phyloP scores from a whole-genome alignment of 1,284 basidiomycete species.

The Inonotus obliquus region DNA sequence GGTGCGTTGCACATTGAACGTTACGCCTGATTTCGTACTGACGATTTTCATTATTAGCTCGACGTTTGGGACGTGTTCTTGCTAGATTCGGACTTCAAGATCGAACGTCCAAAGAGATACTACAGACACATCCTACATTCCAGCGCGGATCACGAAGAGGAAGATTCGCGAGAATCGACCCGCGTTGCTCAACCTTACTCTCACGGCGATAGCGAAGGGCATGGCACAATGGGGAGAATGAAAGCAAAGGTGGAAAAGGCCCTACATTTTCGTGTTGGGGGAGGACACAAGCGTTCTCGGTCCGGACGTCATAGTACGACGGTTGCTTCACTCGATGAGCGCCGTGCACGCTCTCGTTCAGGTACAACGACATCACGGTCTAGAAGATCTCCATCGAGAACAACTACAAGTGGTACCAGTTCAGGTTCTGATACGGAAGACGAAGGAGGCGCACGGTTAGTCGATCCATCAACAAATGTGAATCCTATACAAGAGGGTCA shows the following conservation, averaged over 20 bases:
- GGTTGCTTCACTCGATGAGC: slow-evolving; percentile 5
- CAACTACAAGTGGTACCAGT: slow-evolving; percentile 17
- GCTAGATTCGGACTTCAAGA: slow-evolving; percentile 85
- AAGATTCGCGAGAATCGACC: slow-evolving; percentile 10
- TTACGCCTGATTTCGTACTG: slow-evolving; percentile 1
- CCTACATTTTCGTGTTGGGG: slow-evolving; percentile 8
- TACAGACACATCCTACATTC: slow-evolving; percentile 66
- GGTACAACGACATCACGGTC: slow-evolving; percentile 26
- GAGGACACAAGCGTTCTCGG: neutral
- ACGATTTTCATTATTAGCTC: slow-evolving; percentile 38
- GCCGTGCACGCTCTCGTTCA: slow-evolving; percentile 6
- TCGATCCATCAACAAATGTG: slow-evolving; percentile 71
- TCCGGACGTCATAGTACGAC: slow-evolving; percentile 4
- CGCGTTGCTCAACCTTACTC: neutral
- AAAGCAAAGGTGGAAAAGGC: slow-evolving; percentile 18
- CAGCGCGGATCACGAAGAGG: slow-evolving; percentile 29
- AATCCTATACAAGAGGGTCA: slow-evolving; percentile 42
- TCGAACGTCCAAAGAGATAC: slow-evolving; percentile 74
- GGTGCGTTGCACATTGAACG: slow-evolving; percentile 39
- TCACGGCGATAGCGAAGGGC: slow-evolving; percentile 12
- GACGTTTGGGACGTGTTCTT: slow-evolving; percentile 92
- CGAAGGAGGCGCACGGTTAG: slow-evolving; percentile 40
- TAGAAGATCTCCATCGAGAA: slow-evolving; percentile 29
- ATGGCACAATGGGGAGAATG: slow-evolving; percentile 23
- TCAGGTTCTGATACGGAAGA: slow-evolving; percentile 17